Evolutionary conservation across 164 flowering plant genomes (phyloP), one percentile per base, ranked within the genome.

Genomic region (Macadamia tetraphylla): DNA sequence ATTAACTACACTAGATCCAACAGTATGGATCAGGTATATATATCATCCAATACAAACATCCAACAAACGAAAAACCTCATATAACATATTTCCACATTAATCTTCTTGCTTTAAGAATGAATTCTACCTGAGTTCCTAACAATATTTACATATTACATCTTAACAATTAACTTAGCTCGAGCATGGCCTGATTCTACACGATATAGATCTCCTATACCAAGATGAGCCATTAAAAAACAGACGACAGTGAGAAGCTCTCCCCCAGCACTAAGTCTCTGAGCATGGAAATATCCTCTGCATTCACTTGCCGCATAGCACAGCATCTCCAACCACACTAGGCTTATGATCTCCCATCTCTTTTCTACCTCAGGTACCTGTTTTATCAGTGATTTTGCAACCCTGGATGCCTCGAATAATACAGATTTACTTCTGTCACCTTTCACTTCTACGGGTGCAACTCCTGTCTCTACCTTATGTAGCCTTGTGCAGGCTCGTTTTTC

Each of bases 391-490:
- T 35, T 72, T 1, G 79, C 76, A 9, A 77, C 52, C 17, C 35
- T 63, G 51, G 76, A 77, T 0, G 69, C 79, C 46, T 73, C 76
- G 30, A 73, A 69, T 58, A 73, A 56, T 62, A 68, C 74, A 6
- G 76, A 77, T 62, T 67, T 65, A 70, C 77, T 62, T 60, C 71
- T 60, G 14, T 77, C 80, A 15, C 76, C 80, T 46, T 71, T 68
- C 63, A 71, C 70, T 56, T 52, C 52, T 13, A 5, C 29, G 3
- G 78, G 77, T 40, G 17, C 53, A 18, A 74, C 65, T 63, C 66
- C 69, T 11, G 71, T 49, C 29, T 62, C 62, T 64, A 74, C 75
- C n/a, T 29, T 12, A 48, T 68, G 75, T 68, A 74, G 29, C 65
- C 23, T 51, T 42, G 23, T 35, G 42, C 77, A 65, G 30, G 81